These are phyloP conservation scores for Martensiomyces pterosporus DNA, from an alignment of 192 early-diverging fungal species.

Conservation along the genomic window DNA sequence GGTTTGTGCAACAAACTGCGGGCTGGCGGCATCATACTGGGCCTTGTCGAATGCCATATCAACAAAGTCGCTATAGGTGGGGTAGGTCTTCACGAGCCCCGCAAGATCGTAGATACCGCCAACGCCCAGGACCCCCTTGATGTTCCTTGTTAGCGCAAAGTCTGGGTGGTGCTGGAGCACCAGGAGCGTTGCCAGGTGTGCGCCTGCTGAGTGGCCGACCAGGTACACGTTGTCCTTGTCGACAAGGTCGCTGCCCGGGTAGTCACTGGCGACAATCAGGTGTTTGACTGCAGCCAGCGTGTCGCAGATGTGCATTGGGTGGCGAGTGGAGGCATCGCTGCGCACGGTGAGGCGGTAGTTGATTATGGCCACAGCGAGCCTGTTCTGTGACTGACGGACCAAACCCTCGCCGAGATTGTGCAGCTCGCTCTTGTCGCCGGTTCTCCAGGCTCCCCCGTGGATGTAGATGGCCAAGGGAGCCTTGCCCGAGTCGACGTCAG, in stretches of 20 bases:
- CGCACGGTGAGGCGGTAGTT: slow-evolving; percentile 65
- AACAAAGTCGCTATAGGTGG: slow-evolving; percentile 70
- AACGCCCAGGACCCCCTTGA: slow-evolving; percentile 66
- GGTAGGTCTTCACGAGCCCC: slow-evolving; percentile 56
- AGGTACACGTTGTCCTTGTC: slow-evolving; percentile 48
- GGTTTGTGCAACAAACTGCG: slow-evolving; percentile 1
- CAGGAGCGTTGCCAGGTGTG: slow-evolving; percentile 62
- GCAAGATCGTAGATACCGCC: slow-evolving; percentile 86
- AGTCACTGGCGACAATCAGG: slow-evolving; percentile 13
- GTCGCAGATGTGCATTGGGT: slow-evolving; percentile 73
- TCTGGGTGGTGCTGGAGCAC: slow-evolving; percentile 48
- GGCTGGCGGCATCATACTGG: slow-evolving; percentile 14
- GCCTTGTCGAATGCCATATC: slow-evolving; percentile 58
- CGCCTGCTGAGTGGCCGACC: slow-evolving; percentile 77
- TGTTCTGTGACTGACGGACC: slow-evolving; percentile 21
- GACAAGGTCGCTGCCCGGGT: slow-evolving; percentile 27
- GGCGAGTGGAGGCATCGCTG: slow-evolving; percentile 27
- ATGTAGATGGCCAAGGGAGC: slow-evolving; percentile 65
- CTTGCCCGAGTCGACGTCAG: slow-evolving; percentile 7
- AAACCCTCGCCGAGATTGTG: slow-evolving; percentile 50
- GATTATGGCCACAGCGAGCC: slow-evolving; percentile 59
- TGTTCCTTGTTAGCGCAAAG: slow-evolving; percentile 9
- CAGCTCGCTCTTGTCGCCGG: slow-evolving; percentile 68
- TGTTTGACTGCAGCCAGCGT: slow-evolving; percentile 54
- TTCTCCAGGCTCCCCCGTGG: slow-evolving; percentile 86